phyloP scores from a whole-genome alignment of 208 protist genomes.

The Strigomonas culicis region DNA sequence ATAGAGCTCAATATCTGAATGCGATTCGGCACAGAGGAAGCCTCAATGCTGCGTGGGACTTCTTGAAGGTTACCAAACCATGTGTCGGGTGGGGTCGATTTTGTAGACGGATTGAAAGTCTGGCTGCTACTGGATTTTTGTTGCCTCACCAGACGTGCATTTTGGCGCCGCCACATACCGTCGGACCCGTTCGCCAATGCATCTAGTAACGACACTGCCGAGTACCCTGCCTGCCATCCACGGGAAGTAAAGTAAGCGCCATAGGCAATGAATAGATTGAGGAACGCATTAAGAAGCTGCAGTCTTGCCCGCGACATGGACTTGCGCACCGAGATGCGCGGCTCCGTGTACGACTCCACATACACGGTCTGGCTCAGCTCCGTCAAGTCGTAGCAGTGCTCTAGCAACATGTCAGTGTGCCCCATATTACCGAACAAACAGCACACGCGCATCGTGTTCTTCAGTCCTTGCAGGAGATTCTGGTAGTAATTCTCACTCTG shows the following conservation, averaged over 20 bases:
- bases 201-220: constrained; percentile 66
- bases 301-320: constrained; percentile 49
- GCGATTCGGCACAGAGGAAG: constrained; percentile 30
- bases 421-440: constrained; percentile 64
- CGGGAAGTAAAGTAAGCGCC: constrained; percentile 56
- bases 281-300: constrained; percentile 48
- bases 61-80: constrained; percentile 73
- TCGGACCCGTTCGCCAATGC: constrained; percentile 75
- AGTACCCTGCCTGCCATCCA: constrained; percentile 70
- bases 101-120: background rate
- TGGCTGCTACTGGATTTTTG: background rate
- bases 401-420: constrained; percentile 64
- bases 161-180: constrained; percentile 61
- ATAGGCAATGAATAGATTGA: constrained; percentile 65
- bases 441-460: constrained; percentile 73
- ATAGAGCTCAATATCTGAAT: constrained; percentile 39
- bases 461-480: constrained; percentile 43
- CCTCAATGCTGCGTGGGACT: constrained; percentile 35
- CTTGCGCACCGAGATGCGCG: constrained; percentile 35
- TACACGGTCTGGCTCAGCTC: constrained; percentile 36
- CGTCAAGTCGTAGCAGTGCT: constrained; percentile 60
- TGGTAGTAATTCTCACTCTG: constrained; percentile 46
- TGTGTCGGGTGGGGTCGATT: constrained; percentile 29
- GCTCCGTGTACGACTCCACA: background rate
- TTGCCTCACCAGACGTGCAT: constrained; percentile 8